A percentile compares a stretch with the other conserved stretches of the same genome.
These are phyloP conservation scores for Glutinoglossum americanum DNA, from an alignment of 495 filamentous ascomycete genomes.

Conservation along the genomic window DNA sequence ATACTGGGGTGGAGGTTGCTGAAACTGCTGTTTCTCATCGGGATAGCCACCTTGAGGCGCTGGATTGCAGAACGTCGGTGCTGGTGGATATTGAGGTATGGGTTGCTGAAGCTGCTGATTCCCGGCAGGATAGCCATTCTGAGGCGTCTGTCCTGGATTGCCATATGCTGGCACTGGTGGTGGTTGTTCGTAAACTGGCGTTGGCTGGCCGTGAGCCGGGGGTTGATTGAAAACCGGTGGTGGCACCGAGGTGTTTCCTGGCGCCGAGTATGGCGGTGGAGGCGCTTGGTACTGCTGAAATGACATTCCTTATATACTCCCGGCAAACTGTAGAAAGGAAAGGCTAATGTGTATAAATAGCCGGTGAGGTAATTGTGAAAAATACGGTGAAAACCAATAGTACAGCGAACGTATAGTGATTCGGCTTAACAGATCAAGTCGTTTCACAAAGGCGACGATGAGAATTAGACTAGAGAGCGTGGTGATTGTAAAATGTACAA, in stretches of 20 bases:
- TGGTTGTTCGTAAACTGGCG: background rate
- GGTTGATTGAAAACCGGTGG: background rate
- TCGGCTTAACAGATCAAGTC: too few relatives aligned
- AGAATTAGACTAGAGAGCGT: background rate
- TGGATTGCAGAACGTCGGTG: background rate
- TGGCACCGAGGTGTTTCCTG: background rate
- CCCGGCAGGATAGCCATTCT: background rate
- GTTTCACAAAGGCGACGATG: background rate
- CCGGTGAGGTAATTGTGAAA: background rate
- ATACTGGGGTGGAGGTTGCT: background rate
- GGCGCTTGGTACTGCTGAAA: background rate
- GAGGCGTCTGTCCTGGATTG: background rate
- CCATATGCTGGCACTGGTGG: background rate
- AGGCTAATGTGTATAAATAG: background rate
- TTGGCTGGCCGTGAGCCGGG: background rate
- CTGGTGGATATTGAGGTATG: background rate
- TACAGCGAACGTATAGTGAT: background rate
- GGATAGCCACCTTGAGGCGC: background rate
- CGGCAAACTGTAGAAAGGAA: too few relatives aligned
- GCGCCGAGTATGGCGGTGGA: background rate
- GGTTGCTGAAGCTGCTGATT: background rate
- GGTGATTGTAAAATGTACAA: too few relatives aligned
- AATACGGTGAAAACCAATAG: background rate
- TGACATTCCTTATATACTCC: background rate
- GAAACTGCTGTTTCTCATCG: background rate